Evolutionary conservation across 345 rosid genomes (phyloP), one percentile per base, ranked within the genome.

Genomic region (Capsella bursapastoris): DNA sequence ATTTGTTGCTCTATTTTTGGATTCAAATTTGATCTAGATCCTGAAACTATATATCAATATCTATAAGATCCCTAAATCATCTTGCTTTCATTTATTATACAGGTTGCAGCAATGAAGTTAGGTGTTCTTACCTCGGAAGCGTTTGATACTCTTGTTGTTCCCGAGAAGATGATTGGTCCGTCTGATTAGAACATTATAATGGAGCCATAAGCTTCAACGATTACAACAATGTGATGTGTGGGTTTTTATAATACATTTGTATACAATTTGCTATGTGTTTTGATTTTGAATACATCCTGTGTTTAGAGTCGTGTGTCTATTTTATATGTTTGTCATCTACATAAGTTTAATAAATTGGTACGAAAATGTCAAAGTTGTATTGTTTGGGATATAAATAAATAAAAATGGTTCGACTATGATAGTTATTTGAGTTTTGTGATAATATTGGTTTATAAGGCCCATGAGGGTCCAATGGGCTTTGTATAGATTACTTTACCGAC

Each of bases 151-250:
- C 92, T 92, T 32, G 96, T 92, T 66, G 96, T 92, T 53, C 97
- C 97, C 4, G 90, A 88, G 83, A 92, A 88, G 68, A 92, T 89
- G 96, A 86, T 92, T 50, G 93, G 96, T 44, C 97, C 97, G 28
- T 77, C 87, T 7, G 83, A 77, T 72, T 87, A 77, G 25, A 86
- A 31, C 37, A 7, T 38, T 2, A 38, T 38, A 2, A 38, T 38
- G 41, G 4, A 38, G 12, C 11, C 41, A 0, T 8, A 8, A 38
- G 41, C 41, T 38, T 9, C 41, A 8, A 2, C 41, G 9, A 38
- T 38, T 38, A 38, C 41, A 12, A 43, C 37, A 6, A 34, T 0
- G 37, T 34, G 18, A 56, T 14, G 37, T 27, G 58, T 51, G 57
- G 32, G 8, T 11, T 25, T 27, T 53, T 12, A 4, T 7, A 28